Evolutionary conservation across 108 stramenopile genomes (phyloP).

Genomic region (Fistulifera solaris): DNA sequence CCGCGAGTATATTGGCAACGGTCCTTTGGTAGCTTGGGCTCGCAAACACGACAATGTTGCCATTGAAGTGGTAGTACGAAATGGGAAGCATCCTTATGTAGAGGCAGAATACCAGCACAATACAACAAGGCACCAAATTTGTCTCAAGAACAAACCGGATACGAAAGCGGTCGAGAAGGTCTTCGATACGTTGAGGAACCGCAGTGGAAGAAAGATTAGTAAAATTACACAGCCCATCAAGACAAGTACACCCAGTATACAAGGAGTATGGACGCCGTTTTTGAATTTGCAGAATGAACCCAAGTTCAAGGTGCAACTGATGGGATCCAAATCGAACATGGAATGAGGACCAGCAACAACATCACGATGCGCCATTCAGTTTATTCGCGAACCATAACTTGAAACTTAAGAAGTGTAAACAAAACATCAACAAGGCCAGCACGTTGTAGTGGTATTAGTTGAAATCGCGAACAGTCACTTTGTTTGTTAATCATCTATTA

Average conservation of each 20-base stretch:
- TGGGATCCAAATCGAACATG: no score
- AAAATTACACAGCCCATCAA: constrained; percentile 63
- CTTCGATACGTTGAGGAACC: constrained; percentile 53
- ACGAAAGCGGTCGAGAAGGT: constrained; percentile 38
- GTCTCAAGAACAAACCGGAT: constrained; percentile 45
- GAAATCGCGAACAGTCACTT: no score
- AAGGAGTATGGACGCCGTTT: constrained; percentile 85
- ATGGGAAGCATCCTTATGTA: constrained; percentile 69
- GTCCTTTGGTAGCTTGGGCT: constrained; percentile 55
- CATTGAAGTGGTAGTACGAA: constrained; percentile 14
- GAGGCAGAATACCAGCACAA: constrained; percentile 53
- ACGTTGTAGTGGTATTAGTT: no score
- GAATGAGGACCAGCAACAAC: no score
- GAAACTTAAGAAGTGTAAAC: no score
- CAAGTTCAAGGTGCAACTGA: no score
- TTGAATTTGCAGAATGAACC: constrained; percentile 34
- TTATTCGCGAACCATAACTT: no score
- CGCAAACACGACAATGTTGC: constrained; percentile 33
- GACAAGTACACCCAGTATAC: constrained; percentile 62
- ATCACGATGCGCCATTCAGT: no score
- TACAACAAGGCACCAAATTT: constrained; percentile 49
- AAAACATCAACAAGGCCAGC: no score
- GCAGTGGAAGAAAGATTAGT: constrained; percentile 75
- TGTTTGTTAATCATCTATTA: no score
- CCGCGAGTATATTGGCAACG: constrained; percentile 51